Evolutionary conservation across 768 basidiomycete genomes (phyloP).

Genomic region (Suillus subalutaceus): DNA sequence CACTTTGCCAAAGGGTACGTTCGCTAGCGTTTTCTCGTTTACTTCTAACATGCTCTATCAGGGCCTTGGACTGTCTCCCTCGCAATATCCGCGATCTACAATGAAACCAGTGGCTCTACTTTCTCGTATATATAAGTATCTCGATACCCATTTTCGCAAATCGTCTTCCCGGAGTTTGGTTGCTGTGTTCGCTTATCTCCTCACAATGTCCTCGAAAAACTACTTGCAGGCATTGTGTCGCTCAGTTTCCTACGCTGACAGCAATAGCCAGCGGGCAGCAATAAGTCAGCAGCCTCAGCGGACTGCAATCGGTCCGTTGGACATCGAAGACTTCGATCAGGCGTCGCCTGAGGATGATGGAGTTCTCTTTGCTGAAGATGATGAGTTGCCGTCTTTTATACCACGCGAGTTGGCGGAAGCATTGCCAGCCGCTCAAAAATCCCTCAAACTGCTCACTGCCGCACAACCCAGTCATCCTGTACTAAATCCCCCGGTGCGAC

Average conservation of each 20-base stretch:
- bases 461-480: slow-evolving; percentile 69
- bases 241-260: slow-evolving; percentile 55
- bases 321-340: slow-evolving; percentile 39
- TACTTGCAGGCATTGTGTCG: slow-evolving; percentile 61
- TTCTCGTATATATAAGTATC: slow-evolving; percentile 60
- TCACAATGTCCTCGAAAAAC: slow-evolving; percentile 62
- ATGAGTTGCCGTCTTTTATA: slow-evolving; percentile 67
- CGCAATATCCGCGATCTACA: slow-evolving; percentile 47
- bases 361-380: slow-evolving; percentile 39
- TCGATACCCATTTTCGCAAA: slow-evolving; percentile 55
- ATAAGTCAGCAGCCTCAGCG: slow-evolving; percentile 18
- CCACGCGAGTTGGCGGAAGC: slow-evolving; percentile 49
- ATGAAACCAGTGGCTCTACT: slow-evolving; percentile 53
- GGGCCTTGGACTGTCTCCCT: slow-evolving; percentile 34
- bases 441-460: slow-evolving; percentile 62
- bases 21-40: neutral
- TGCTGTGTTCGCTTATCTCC: slow-evolving; percentile 67
- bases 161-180: slow-evolving; percentile 50
- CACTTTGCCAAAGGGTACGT: slow-evolving; percentile 63
- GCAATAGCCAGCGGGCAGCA: slow-evolving; percentile 30
- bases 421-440: slow-evolving; percentile 68
- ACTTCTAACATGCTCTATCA: slow-evolving; percentile 18
- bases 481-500: slow-evolving; percentile 35
- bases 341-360: slow-evolving; percentile 44
- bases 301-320: slow-evolving; percentile 21